Percentiles rank a stretch among this genome's conserved stretches.
Conservation (phyloP, 2,329 filamentous ascomycete genomes). For the Tricladium varicosporioides region DNA sequence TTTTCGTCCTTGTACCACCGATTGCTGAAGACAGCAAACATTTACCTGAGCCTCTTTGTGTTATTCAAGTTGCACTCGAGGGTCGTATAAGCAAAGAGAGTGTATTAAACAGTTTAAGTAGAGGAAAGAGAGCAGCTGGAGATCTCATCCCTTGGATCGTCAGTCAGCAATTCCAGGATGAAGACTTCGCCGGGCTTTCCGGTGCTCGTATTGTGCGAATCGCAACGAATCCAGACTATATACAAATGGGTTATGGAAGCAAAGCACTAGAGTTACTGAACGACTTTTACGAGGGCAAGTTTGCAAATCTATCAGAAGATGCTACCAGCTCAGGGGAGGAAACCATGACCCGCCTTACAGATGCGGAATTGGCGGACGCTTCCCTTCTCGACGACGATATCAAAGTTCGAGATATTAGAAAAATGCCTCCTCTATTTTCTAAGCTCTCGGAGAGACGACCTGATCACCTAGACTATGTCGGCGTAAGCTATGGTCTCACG, state of each 20-base stretch:
- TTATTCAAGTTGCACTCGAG: constrained; percentile 91
- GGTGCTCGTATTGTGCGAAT: constrained; percentile 92
- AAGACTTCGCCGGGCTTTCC: constrained; percentile 90
- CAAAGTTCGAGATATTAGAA: constrained; percentile 81
- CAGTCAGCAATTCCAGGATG: constrained; percentile 96
- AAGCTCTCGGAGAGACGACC: constrained; percentile 82
- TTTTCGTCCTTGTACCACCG: constrained; percentile 90
- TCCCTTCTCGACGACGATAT: constrained; percentile 84
- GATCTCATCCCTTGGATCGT: constrained; percentile 98
- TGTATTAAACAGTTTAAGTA: constrained; percentile 82
- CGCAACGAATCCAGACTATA: constrained; percentile 92
- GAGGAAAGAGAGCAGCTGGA: constrained; percentile 84
- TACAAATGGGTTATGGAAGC: constrained; percentile 89
- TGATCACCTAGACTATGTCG: constrained; percentile 82
- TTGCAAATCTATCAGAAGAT: constrained; percentile 77
- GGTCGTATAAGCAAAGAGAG: constrained; percentile 92
- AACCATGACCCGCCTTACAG: constrained; percentile 75
- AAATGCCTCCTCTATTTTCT: constrained; percentile 91
- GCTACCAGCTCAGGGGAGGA: constrained; percentile 49
- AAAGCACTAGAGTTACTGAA: constrained; percentile 82
- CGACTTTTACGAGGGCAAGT: constrained; percentile 94
- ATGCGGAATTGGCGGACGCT: constrained; percentile 73
- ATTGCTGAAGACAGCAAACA: constrained; percentile 73
- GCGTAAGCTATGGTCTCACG: constrained; percentile 93
- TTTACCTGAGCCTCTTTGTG: constrained; percentile 89